Evolutionary conservation across 139 green algal genomes (phyloP), one percentile per base, ranked within the genome.

Genomic region (Limnomonas spitsbergensis): DNA sequence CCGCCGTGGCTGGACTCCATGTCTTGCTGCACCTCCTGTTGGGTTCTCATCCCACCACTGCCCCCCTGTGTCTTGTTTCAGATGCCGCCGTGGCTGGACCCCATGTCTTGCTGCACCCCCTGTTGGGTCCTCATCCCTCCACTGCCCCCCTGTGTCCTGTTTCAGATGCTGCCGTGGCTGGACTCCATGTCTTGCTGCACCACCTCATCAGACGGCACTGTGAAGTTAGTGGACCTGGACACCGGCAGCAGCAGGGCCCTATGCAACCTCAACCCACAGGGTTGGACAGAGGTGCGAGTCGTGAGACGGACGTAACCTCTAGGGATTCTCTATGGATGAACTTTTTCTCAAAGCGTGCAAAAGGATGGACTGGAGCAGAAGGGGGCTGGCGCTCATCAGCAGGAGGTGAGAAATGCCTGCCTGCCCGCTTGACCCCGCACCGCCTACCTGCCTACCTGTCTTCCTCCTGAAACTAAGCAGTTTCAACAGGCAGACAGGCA

Each of bases 201-300:
- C 24, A 73, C 85, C 24, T 89, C 85, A 0, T 87, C 88, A 31
- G 92, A 96, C 47, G 91, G 93, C 76, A 93, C 83, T 2, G 79
- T 90, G 40, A 94, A 93, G 72, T 53, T 90, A 14, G 82, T 91
- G 69, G 92, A 97, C 81, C 39, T 94, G 4, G 91, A 95, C 69
- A 93, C 85, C 3, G 92, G 90, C 20, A 69, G 35, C 37, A 81
- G 38, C 75, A 52, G 81, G 52, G 81, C 53, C 9, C 77, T 93
- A 79, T 32, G 90, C 29, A 84, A 95, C 66, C 82, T 94, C n/a
- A 97, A 97, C 86, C 89, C 92, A 29, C 54, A 82, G 26, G 88
- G 85, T 36, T 92, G 9, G 67, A 40, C 4, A 7, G 20, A 74
- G 67, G 67, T 74, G 67, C 7, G 54, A 9, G 42, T 54, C 9